Conservation (phyloP, 1,139 yeast genomes). For the Suhomyces coccinellae region DNA sequence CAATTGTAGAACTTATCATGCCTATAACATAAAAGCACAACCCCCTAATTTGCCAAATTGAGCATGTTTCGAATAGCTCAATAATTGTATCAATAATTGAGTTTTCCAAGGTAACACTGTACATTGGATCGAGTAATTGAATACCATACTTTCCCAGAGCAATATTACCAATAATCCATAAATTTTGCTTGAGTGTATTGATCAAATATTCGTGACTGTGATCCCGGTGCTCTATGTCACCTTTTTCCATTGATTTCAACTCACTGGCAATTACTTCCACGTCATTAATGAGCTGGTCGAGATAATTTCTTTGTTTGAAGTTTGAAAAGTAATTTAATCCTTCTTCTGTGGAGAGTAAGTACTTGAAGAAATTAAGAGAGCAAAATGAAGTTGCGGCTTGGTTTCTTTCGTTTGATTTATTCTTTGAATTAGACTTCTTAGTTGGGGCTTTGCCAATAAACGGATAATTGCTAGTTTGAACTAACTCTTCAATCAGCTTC, state of each 20-base stretch:
- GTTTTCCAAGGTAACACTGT: slow-evolving; percentile 44
- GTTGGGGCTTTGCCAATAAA: slow-evolving; percentile 9
- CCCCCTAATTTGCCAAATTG: slow-evolving; percentile 67
- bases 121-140: slow-evolving; percentile 60
- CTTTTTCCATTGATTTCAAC: slow-evolving; percentile 16
- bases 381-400: slow-evolving; percentile 1
- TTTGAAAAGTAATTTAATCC: slow-evolving; percentile 53
- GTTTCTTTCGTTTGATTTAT: not conserved
- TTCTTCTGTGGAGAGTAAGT: slow-evolving; percentile 75
- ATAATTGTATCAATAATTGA: slow-evolving; percentile 56
- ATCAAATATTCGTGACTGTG: slow-evolving; percentile 14
- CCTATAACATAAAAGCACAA: slow-evolving; percentile 81
- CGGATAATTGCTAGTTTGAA: slow-evolving; percentile 31
- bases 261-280: slow-evolving; percentile 21
- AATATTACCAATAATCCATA: slow-evolving; percentile 88
- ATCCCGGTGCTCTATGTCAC: slow-evolving; percentile 9
- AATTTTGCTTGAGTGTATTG: slow-evolving; percentile 60
- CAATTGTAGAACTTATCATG: slow-evolving; percentile 65
- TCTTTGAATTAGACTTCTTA: not conserved
- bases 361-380: slow-evolving; percentile 66
- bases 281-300: slow-evolving; percentile 28
- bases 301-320: slow-evolving; percentile 25
- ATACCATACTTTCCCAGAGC: slow-evolving; percentile 72
- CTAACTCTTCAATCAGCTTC: slow-evolving; percentile 23
- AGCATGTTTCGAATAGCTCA: slow-evolving; percentile 41